Conservation (phyloP, 371 early-diverging fungal genomes). For the Circinella minor region DNA sequence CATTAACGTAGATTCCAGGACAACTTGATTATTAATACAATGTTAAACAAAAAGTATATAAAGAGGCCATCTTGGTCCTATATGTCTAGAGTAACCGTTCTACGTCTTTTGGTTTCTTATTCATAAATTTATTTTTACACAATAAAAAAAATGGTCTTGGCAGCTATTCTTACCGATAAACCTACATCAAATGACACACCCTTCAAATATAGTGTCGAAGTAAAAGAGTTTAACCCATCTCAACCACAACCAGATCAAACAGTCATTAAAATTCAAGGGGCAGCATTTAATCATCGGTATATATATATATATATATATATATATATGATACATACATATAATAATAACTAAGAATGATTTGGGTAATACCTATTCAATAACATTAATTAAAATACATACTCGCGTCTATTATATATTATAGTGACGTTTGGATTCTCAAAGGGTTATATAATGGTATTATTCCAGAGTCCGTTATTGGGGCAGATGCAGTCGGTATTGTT, state of each 20-base stretch:
- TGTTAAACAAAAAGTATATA: no score
- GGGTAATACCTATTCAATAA: no score
- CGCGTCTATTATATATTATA: not conserved
- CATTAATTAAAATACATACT: not conserved
- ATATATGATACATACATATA: not conserved
- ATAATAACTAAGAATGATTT: not conserved
- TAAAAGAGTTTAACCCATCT: slow-evolving; percentile 16
- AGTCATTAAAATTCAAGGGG: slow-evolving; percentile 63
- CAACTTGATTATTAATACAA: no score
- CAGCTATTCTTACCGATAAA: not conserved
- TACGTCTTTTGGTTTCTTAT: no score
- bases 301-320: not conserved
- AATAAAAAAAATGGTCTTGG: not conserved
- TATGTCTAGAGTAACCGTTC: no score
- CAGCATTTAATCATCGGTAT: slow-evolving; percentile 73
- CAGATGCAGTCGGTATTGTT: slow-evolving; percentile 67
- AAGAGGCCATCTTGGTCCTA: no score
- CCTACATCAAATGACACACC: not conserved
- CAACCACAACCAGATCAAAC: slow-evolving; percentile 39
- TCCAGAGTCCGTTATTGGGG: slow-evolving; percentile 57
- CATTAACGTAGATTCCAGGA: no score
- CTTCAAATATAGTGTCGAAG: slow-evolving; percentile 34
- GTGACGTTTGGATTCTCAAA: slow-evolving; percentile 68
- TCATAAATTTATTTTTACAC: no score
- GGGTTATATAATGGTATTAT: slow-evolving; percentile 48